These are phyloP conservation scores for Orychophragmus violaceus DNA, from an alignment of 345 rosid species.

Conservation along the genomic window DNA sequence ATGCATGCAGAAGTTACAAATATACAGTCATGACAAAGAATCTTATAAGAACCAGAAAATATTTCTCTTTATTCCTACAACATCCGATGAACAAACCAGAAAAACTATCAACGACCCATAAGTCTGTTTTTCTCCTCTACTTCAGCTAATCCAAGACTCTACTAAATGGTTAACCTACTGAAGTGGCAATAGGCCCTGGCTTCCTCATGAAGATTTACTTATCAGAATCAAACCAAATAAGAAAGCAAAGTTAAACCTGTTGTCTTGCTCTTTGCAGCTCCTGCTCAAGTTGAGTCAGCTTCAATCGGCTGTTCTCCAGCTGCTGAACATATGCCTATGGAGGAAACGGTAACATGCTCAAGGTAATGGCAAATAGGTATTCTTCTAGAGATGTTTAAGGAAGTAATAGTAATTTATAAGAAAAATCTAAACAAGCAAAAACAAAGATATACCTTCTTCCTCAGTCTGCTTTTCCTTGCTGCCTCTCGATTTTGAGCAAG, in stretches of 20 bases:
- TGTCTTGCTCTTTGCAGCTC: conserved; percentile 96
- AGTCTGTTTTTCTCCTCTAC: not conserved
- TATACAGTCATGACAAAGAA: not conserved
- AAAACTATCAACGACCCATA: not conserved
- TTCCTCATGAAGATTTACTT: not conserved
- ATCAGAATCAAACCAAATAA: conserved; percentile 8
- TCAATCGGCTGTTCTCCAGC: conserved; percentile 85
- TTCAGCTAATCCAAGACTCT: not conserved
- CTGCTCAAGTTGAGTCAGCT: conserved; percentile 84
- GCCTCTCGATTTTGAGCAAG: conserved; percentile 99
- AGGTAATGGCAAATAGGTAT: not conserved
- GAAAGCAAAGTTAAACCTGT: conserved; percentile 50
- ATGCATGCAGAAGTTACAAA: conserved; percentile 1
- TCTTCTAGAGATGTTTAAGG: not conserved
- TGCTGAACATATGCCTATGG: conserved; percentile 89
- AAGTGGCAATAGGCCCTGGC: not conserved
- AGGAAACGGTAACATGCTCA: conserved; percentile 6
- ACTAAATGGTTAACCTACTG: conserved; percentile 5
- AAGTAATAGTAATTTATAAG: not conserved
- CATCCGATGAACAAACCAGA: not conserved
- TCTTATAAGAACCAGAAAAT: not conserved
- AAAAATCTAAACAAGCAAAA: conserved; percentile 12
- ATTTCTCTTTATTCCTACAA: not conserved
- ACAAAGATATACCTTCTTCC: conserved; percentile 61
- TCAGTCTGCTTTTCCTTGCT: conserved; percentile 88